These are phyloP conservation scores for Ascoidea rubescens DNA, from an alignment of 805 yeast genomes.

Conservation along the genomic window DNA sequence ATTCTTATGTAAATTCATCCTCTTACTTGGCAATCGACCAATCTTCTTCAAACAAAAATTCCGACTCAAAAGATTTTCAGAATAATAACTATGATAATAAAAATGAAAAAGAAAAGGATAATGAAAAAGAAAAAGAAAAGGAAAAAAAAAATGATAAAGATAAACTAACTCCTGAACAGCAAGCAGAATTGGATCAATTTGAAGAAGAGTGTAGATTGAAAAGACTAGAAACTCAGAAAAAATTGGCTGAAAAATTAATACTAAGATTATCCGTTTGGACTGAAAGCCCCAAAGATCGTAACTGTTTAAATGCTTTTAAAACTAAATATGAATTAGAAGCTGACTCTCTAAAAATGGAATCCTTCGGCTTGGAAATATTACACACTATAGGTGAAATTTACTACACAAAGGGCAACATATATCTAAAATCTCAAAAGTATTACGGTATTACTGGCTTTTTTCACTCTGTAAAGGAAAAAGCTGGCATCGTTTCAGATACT, in stretches of 20 bases:
- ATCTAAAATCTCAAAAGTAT: slow-evolving; percentile 47
- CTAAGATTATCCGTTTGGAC: slow-evolving; percentile 40
- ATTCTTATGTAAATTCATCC: neutral
- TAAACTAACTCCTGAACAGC: slow-evolving; percentile 20
- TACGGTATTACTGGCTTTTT: slow-evolving; percentile 63
- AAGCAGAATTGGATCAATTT: slow-evolving; percentile 42
- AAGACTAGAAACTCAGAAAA: slow-evolving; percentile 50
- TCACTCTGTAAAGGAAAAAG: slow-evolving; percentile 59
- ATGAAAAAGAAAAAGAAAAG: slow-evolving; percentile 21
- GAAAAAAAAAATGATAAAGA: slow-evolving; percentile 26
- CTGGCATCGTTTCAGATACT: slow-evolving; percentile 60
- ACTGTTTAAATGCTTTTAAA: slow-evolving; percentile 48
- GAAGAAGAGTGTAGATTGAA: slow-evolving; percentile 68
- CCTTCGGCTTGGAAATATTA: slow-evolving; percentile 71
- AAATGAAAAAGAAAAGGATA: slow-evolving; percentile 18
- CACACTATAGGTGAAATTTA: slow-evolving; percentile 66
- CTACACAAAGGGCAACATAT: slow-evolving; percentile 48
- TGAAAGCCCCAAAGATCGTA: slow-evolving; percentile 49
- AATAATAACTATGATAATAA: slow-evolving; percentile 9
- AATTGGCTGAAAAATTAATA: slow-evolving; percentile 42
- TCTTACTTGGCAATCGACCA: neutral
- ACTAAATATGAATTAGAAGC: slow-evolving; percentile 68
- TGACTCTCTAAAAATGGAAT: slow-evolving; percentile 66
- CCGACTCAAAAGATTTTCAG: neutral
- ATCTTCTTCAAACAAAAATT: neutral